Base-by-base conservation (phyloP, 2,329 filamentous ascomycete genomes). In the Apiospora sp. region DNA sequence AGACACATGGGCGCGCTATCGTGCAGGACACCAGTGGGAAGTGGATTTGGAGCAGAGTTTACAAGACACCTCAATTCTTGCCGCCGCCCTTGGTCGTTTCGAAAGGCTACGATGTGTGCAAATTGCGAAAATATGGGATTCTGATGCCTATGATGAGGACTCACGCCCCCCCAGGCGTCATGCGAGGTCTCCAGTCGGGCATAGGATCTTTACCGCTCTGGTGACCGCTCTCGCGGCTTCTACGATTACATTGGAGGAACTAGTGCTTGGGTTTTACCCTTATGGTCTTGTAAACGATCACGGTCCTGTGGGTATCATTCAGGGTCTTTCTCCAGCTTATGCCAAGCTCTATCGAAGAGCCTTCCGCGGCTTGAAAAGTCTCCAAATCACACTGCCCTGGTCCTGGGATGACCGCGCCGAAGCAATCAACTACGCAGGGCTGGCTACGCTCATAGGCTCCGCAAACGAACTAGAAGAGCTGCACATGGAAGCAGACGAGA, bases 291-390 rank as follows among this genome's bases (percentile, higher is more conserved):
- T 30, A 54, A 7, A 54, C 24, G 51, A 54, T 7, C 51, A 30
- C 51, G 51, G 51, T 54, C 51, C 51, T 54, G 51, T 54, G 51
- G 51, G 51, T 30, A 54, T 54, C 51, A 54, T 54, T 30, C 51
- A 54, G 51, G 51, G 24, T 30, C 51, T 54, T 54, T 54, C 51
- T 54, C 51, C 51, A 54, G 51, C 51, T 54, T 54, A 27, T 54
- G 51, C 51, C 24, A 30, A 13, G 24, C 51, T 54, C 51, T 54
- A 54, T 54, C 51, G 13, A 54, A 54, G 24, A 54, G 51, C 51
- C 51, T 54, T 54, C 13, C 51, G 51, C 24, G 51, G 51, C 51
- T 54, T 54, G 24, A 27, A 54, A 54, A 30, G 2, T 27, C 51
- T 54, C 2, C 1, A 16, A 54, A 54, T 54, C 51, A 54, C 51